These are phyloP conservation scores for Bryoglossum gracile DNA, from an alignment of 495 filamentous ascomycete species.

Conservation along the genomic window DNA sequence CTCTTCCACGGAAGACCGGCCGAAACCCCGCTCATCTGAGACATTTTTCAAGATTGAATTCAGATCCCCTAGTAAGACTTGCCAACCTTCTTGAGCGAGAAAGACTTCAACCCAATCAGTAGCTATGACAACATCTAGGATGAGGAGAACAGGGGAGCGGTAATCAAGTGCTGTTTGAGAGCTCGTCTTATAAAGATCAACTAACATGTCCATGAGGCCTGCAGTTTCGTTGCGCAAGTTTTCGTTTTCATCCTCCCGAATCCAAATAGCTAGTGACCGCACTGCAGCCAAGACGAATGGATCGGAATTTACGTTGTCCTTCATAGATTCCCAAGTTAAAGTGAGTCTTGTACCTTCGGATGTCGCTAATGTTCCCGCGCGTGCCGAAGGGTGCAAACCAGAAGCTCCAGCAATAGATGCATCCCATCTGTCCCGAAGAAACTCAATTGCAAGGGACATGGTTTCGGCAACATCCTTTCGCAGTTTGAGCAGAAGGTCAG, in stretches of 20 bases:
- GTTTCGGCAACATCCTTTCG: constrained; percentile 51
- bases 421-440: constrained; percentile 59
- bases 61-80: constrained; percentile 38
- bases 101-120: constrained; percentile 37
- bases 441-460: constrained; percentile 52
- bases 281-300: constrained; percentile 42
- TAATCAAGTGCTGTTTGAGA: constrained; percentile 34
- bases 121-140: constrained; percentile 43
- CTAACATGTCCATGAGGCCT: constrained; percentile 50
- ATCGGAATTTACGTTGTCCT: constrained; percentile 37
- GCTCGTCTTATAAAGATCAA: constrained; percentile 42
- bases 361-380: constrained; percentile 26
- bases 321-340: constrained; percentile 45
- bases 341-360: constrained; percentile 30
- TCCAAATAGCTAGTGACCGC: constrained; percentile 49
- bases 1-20: constrained; percentile 23
- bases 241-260: constrained; percentile 57
- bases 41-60: constrained; percentile 28
- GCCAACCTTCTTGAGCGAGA: constrained; percentile 41
- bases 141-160: constrained; percentile 42
- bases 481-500: constrained; percentile 50
- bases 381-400: constrained; percentile 44
- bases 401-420: constrained; percentile 45
- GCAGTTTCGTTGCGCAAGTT: constrained; percentile 42
- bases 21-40: not conserved